Evolutionary conservation across 2,329 filamentous ascomycete species (phyloP), one percentile per base, ranked within the genome.

Genomic region (Talaromyces marneffei): DNA sequence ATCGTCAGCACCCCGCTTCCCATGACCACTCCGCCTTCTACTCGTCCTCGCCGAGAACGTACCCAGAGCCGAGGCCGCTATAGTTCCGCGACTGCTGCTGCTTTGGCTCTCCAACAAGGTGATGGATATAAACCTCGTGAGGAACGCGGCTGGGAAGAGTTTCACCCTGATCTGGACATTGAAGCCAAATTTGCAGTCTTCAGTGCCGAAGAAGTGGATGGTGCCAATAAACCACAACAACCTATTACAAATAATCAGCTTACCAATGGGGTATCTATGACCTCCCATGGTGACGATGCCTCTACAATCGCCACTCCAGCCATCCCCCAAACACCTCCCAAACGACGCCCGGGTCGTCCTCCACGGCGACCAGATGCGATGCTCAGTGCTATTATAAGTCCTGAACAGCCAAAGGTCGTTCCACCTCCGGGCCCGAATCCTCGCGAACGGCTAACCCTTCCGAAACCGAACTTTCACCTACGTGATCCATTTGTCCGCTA

Each of bases 101-200:
- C 92, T 25, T 91, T 92, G 56, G 92, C 91, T 5, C 89, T 94
- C 62, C 90, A 91, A 67, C 92, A 96, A 72, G 92, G 87, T 69
- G 94, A 97, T 79, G 92, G 93, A 56, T 97, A 97, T 77, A 99
- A 99, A 74, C 94, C 94, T 33, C 85, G 94, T 70, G 94, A 99
- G 77, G 94, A 99, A 78, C 87, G 93, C 65, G 91, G 91, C 57
- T 99, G 93, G 92, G 92, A 97, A 71, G 94, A 99, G 73, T 97
- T 97, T 66, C 94, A 99, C 75, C 92, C 91, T 0, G 91, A 97
- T 69, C 84, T 99, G 57, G 92, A 97, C 77, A 92, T 97, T 54
- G 91, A 96, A 61, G 83, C 83, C 12, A 85, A 84, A 3, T 88
- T 97, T 65, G 85, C 88, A 66, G 81, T 96, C 2, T 92, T 92